A percentile compares a stretch with the other conserved stretches of the same genome.
Evolutionary conservation across 1,284 basidiomycete genomes (phyloP).

Genomic region (Lignosus rhinocerotis): DNA sequence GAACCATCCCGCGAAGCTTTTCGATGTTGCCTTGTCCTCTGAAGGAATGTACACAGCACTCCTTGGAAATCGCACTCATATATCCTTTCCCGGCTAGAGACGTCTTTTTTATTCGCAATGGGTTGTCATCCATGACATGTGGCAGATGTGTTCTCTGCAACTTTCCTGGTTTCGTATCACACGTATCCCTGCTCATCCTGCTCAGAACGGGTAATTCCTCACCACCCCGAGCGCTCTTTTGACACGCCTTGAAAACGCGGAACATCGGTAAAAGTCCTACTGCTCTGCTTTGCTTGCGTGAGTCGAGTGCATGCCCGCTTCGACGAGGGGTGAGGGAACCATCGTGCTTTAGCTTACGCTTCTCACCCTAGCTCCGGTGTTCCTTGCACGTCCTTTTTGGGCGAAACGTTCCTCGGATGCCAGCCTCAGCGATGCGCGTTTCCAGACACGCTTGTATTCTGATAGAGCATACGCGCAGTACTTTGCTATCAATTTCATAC

Average conservation of each 20-base stretch:
- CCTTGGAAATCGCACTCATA: slow-evolving; percentile 13
- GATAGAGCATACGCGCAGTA: neutral
- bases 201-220: neutral
- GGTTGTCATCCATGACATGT: neutral
- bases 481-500: neutral
- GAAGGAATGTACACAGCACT: neutral
- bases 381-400: neutral
- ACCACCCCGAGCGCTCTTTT: neutral
- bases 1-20: slow-evolving; percentile 18
- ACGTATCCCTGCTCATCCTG: neutral
- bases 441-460: neutral
- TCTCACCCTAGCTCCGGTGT: neutral
- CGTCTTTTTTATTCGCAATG: neutral
- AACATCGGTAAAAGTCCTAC: neutral
- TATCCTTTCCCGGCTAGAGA: slow-evolving; percentile 14
- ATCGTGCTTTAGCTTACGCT: neutral
- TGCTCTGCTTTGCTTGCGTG: neutral
- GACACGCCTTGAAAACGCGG: neutral
- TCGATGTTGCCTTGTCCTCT: neutral
- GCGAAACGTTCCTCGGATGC: neutral
- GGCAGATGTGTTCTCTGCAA: slow-evolving; percentile 1
- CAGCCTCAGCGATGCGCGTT: neutral
- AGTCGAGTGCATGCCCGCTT: neutral
- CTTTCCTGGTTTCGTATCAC: neutral
- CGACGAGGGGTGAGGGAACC: neutral